Percentiles rank a stretch among this genome's conserved stretches.
These are phyloP conservation scores for Candida ortonii DNA, from an alignment of 805 yeast species.

Conservation along the genomic window DNA sequence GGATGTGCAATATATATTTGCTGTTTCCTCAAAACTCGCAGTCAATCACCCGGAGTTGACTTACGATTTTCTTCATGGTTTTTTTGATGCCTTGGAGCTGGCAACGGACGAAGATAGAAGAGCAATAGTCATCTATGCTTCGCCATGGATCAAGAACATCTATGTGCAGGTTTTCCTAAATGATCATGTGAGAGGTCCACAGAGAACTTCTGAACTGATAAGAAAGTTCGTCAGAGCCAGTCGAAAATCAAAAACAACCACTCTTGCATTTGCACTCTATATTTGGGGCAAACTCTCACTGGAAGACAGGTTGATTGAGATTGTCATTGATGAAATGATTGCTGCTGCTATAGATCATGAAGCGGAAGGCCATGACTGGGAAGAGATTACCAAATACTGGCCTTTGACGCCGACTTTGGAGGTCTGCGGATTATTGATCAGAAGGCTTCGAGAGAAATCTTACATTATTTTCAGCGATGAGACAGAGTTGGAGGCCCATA, in stretches of 20 bases:
- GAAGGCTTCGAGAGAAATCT: conserved; percentile 54
- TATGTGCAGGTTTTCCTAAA: conserved; percentile 53
- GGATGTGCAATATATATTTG: conserved; percentile 56
- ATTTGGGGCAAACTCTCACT: conserved; percentile 67
- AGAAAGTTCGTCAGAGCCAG: conserved; percentile 62
- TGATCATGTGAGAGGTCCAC: conserved; percentile 58
- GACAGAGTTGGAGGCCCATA: conserved; percentile 46
- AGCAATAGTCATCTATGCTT: conserved; percentile 48
- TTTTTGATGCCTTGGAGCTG: conserved; percentile 49
- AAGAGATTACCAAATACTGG: conserved; percentile 57
- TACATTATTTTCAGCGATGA: conserved; percentile 44
- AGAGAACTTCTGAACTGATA: conserved; percentile 56
- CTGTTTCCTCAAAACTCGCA: conserved; percentile 59
- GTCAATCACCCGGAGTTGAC: conserved; percentile 56
- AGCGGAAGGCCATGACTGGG: conserved; percentile 72
- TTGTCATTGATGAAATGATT: conserved; percentile 70
- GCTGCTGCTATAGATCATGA: conserved; percentile 72
- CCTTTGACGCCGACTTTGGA: conserved; percentile 68
- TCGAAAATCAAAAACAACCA: conserved; percentile 43
- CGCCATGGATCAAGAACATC: conserved; percentile 76
- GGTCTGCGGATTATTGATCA: conserved; percentile 62
- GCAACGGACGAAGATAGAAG: conserved; percentile 35
- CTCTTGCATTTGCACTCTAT: conserved; percentile 53
- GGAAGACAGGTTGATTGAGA: conserved; percentile 55
- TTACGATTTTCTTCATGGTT: conserved; percentile 48